Percentiles rank a stretch among this genome's conserved stretches.
These are phyloP conservation scores for Takakia lepidozioides DNA, from an alignment of 225 moss, liverwort and hornwort genomes.

Conservation along the genomic window DNA sequence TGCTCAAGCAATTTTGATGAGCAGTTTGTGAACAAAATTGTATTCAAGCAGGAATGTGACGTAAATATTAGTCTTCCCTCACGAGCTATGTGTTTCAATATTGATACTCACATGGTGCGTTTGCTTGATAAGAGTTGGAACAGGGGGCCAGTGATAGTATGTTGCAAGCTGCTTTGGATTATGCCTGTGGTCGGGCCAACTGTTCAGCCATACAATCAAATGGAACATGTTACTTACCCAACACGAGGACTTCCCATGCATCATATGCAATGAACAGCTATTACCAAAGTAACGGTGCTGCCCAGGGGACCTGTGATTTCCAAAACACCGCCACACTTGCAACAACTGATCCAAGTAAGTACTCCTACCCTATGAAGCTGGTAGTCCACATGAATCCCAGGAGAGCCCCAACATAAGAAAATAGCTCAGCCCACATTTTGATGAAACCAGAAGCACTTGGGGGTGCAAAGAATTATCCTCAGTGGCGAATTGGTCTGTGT, in stretches of 20 bases:
- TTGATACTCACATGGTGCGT: too few species aligned
- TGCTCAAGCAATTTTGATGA: too few species aligned
- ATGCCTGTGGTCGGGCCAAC: slow-evolving; percentile 24
- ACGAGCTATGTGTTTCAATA: too few species aligned
- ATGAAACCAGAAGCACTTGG: not conserved
- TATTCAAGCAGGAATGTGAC: too few species aligned
- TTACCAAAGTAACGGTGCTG: slow-evolving; percentile 23
- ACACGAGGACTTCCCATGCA: slow-evolving; percentile 37
- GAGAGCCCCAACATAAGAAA: not conserved
- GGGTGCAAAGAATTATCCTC: not conserved
- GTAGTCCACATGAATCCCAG: not conserved
- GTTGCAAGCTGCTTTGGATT: too few species aligned
- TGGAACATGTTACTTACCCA: slow-evolving; percentile 27
- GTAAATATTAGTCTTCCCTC: too few species aligned
- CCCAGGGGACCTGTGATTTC: slow-evolving; percentile 31
- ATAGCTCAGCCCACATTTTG: not conserved
- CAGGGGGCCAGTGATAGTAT: too few species aligned
- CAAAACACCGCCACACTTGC: slow-evolving; percentile 32
- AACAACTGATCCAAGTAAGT: slow-evolving; percentile 39
- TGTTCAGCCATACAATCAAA: slow-evolving; percentile 27
- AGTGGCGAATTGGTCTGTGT: not conserved
- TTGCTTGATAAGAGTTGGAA: too few species aligned
- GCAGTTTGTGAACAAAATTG: too few species aligned
- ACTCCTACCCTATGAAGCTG: not conserved
- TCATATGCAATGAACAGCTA: slow-evolving; percentile 36